Conservation (phyloP, 2,329 filamentous ascomycete species). For the Epichloe coenophiala region DNA sequence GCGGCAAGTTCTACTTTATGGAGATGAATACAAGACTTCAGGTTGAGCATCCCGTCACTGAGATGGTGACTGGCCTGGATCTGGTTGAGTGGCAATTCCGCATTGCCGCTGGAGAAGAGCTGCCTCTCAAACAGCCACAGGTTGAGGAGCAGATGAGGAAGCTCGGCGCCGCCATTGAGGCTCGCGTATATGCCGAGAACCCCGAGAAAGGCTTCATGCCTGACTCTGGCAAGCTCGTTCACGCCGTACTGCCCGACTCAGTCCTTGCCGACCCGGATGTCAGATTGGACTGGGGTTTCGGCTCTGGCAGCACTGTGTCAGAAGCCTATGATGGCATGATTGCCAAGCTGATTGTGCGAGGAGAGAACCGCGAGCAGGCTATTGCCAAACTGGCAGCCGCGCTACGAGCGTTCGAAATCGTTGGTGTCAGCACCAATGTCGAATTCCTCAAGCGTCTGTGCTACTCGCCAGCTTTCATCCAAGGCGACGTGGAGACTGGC, state of each 20-base stretch:
- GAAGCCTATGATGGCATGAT: constrained; percentile 99
- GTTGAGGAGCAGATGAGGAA: constrained; percentile 64
- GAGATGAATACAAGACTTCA: constrained; percentile 82
- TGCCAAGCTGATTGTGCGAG: constrained; percentile 88
- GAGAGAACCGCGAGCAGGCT: constrained; percentile 62
- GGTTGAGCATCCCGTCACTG: constrained; percentile 88
- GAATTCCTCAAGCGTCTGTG: constrained; percentile 90
- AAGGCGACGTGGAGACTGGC: constrained; percentile 84
- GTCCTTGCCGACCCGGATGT: constrained; percentile 53
- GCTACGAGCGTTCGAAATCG: constrained; percentile 80
- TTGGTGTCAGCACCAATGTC: constrained; percentile 86
- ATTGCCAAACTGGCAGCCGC: constrained; percentile 72
- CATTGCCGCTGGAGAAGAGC: constrained; percentile 44
- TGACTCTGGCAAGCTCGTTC: constrained; percentile 77
- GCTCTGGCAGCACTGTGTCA: constrained; percentile 81
- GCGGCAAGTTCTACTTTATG: constrained; percentile 69
- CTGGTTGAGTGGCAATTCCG: constrained; percentile 96
- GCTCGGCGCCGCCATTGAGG: constrained; percentile 83
- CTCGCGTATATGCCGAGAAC: constrained; percentile 91
- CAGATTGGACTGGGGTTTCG: constrained; percentile 86
- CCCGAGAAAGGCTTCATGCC: constrained; percentile 86
- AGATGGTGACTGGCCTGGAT: constrained; percentile 54
- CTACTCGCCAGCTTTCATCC: constrained; percentile 66
- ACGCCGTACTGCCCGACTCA: constrained; percentile 60
- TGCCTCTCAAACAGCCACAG: constrained; percentile 42